Conservation (phyloP, 2,329 filamentous ascomycete genomes). For the Colletotrichum tabaci region DNA sequence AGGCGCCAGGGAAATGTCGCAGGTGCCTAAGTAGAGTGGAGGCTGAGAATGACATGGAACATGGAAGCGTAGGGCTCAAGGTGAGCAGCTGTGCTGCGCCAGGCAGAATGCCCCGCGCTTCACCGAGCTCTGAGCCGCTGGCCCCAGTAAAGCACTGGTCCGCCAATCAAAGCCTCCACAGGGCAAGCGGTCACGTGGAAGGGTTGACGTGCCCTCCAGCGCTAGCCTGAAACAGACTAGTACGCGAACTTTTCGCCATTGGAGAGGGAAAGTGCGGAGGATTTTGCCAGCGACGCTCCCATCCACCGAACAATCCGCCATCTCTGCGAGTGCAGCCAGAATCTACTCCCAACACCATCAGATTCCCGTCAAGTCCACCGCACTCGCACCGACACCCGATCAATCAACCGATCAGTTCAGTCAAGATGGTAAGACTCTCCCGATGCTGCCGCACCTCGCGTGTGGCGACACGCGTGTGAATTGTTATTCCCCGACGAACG, state of each 20-base stretch:
- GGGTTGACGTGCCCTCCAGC: constrained; percentile 56
- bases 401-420: constrained; percentile 62
- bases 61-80: constrained; percentile 6
- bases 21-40: constrained; percentile 21
- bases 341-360: constrained; percentile 64
- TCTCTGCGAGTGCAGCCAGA: constrained; percentile 61
- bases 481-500: constrained; percentile 13
- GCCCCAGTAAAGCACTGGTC: not conserved
- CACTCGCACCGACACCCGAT: constrained; percentile 62
- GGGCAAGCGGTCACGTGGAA: constrained; percentile 52
- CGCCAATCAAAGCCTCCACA: constrained; percentile 7
- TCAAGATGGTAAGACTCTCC: constrained; percentile 77
- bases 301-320: constrained; percentile 58
- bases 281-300: constrained; percentile 19
- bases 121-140: constrained; percentile 5
- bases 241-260: constrained; percentile 45
- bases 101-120: constrained; percentile 23
- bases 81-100: not conserved
- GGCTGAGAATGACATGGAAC: constrained; percentile 18
- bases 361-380: constrained; percentile 66
- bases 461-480: constrained; percentile 37
- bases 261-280: constrained; percentile 23
- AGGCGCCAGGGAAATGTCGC: constrained; percentile 23
- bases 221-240: constrained; percentile 49
- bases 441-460: constrained; percentile 43